A percentile compares a stretch with the other conserved stretches of the same genome.
These are phyloP conservation scores for Papiliotrema nemorosa DNA, from an alignment of 1,284 basidiomycete genomes.

Conservation along the genomic window DNA sequence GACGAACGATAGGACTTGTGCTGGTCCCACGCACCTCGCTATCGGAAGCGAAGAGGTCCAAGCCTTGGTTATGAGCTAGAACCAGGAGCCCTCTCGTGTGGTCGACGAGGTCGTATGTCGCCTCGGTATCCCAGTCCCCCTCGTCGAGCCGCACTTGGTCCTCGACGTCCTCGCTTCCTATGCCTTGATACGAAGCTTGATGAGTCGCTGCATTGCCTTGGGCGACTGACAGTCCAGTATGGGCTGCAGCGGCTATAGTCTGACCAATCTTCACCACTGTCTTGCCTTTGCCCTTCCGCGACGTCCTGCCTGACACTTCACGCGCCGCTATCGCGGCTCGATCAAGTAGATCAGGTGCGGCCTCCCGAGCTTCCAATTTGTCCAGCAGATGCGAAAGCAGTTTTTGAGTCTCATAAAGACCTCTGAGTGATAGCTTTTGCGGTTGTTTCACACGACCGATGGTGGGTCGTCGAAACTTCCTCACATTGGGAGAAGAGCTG, in stretches of 20 bases:
- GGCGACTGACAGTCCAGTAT: constrained; percentile 6
- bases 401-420: constrained; percentile 41
- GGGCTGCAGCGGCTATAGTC: constrained; percentile 17
- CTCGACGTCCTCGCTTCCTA: constrained; percentile 25
- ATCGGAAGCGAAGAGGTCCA: constrained; percentile 28
- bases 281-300: constrained; percentile 15
- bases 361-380: constrained; percentile 26
- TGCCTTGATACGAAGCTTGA: neutral
- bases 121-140: constrained; percentile 33
- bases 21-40: neutral
- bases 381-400: constrained; percentile 38
- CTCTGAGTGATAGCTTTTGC: constrained; percentile 8
- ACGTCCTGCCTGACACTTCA: constrained; percentile 10
- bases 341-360: constrained; percentile 34
- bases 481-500: constrained; percentile 2
- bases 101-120: constrained; percentile 35
- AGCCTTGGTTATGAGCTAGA: constrained; percentile 28
- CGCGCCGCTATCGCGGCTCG: constrained; percentile 26
- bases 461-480: constrained; percentile 21
- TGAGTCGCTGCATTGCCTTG: neutral
- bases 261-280: constrained; percentile 22
- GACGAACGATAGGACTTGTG: constrained; percentile 7
- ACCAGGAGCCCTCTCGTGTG: constrained; percentile 38
- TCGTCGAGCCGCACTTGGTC: constrained; percentile 19
- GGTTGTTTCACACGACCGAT: constrained; percentile 15